Percentiles rank a stretch among this genome's conserved stretches.
phyloP scores from a whole-genome alignment of 2,329 filamentous ascomycete genomes.

The Pseudogymnoascus sp. region DNA sequence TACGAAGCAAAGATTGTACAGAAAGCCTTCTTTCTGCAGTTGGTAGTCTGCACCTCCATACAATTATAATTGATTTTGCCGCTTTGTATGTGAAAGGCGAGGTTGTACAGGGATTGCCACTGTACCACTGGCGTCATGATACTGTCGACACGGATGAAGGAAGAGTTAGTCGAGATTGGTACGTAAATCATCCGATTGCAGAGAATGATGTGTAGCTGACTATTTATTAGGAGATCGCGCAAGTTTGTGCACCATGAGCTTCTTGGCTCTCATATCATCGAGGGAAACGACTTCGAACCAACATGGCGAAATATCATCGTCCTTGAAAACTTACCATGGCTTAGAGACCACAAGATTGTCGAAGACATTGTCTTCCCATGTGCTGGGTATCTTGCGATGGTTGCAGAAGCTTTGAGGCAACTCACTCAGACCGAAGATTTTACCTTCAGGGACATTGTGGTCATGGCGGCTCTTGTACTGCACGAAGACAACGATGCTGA shows the following conservation, averaged over 20 bases:
- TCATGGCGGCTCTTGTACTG: conserved; percentile 23
- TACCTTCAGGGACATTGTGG: not conserved
- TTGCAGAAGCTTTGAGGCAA: conserved; percentile 1
- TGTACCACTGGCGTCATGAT: conserved; percentile 47
- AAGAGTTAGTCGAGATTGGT: conserved; percentile 37
- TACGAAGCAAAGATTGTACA: conserved; percentile 14
- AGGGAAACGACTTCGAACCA: conserved; percentile 17
- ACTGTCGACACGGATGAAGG: conserved; percentile 47
- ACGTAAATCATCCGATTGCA: not conserved
- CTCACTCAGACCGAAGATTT: conserved; percentile 10
- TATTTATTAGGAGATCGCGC: conserved; percentile 32
- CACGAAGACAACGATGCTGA: conserved; percentile 18
- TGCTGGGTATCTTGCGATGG: conserved; percentile 29
- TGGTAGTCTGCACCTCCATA: conserved; percentile 12
- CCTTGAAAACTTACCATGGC: conserved; percentile 36
- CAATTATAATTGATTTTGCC: conserved; percentile 6
- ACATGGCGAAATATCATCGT: conserved; percentile 33
- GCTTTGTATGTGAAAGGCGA: not conserved
- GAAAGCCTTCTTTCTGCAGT: conserved; percentile 14
- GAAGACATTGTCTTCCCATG: conserved; percentile 41
- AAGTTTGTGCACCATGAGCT: conserved; percentile 39
- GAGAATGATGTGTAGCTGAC: conserved; percentile 13
- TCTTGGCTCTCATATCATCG: conserved; percentile 32
- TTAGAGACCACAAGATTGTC: conserved; percentile 42
- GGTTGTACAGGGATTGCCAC: conserved; percentile 37